Conservation (phyloP, 371 early-diverging fungal genomes). For the Entomophthora muscae region DNA sequence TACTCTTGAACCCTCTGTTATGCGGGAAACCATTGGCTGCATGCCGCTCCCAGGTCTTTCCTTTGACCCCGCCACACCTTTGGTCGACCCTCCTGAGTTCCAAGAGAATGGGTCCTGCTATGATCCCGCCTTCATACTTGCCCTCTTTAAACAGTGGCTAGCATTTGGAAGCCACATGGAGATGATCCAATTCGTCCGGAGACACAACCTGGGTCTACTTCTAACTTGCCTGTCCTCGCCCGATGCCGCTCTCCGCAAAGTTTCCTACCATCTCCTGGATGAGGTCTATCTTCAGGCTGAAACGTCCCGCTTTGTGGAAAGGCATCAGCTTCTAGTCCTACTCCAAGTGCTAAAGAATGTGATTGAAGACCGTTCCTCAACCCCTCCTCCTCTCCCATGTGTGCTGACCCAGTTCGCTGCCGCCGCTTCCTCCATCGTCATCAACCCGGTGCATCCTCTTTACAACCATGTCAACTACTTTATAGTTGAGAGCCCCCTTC, state of each 20-base stretch:
- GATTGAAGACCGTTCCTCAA: not conserved
- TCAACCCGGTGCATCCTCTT: not conserved
- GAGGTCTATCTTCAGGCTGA: not conserved
- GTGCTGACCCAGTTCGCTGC: not conserved
- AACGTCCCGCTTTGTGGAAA: not conserved
- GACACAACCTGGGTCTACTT: not conserved
- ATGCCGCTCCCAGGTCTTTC: not conserved
- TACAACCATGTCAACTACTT: not conserved
- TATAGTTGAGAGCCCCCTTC: not conserved
- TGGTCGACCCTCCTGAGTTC: not conserved
- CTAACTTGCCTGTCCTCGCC: not conserved
- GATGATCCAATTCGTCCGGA: not conserved
- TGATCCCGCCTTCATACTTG: not conserved
- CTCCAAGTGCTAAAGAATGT: not conserved
- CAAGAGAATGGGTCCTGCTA: not conserved
- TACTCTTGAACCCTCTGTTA: not conserved
- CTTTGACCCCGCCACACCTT: not conserved
- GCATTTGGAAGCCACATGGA: not conserved
- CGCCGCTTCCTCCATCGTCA: not conserved
- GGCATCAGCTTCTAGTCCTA: not conserved
- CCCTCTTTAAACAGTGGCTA: not conserved
- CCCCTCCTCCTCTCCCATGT: not conserved
- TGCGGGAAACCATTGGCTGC: not conserved
- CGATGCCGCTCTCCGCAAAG: not conserved
- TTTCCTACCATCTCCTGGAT: not conserved